Conservation (phyloP, 2,329 filamentous ascomycete genomes). For the Rhynchosporium agropyri region DNA sequence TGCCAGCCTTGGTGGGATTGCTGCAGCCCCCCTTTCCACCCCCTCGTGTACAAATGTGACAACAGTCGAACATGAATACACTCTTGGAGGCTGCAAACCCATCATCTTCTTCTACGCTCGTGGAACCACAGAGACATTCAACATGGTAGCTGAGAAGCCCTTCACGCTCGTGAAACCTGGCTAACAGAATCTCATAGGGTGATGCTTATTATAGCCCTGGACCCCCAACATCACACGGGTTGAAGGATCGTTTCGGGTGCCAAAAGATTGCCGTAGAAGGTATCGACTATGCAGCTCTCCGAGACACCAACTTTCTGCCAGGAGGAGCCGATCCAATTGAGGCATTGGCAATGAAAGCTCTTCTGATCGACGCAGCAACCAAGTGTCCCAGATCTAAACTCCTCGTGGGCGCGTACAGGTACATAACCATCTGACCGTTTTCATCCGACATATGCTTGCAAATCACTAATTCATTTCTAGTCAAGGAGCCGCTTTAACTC, state of each 20-base stretch:
- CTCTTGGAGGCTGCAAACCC: slow-evolving; percentile 42
- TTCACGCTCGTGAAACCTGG: too few relatives aligned
- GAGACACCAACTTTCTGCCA: slow-evolving; percentile 27
- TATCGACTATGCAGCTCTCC: slow-evolving; percentile 32
- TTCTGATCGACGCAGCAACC: slow-evolving; percentile 39
- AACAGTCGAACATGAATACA: slow-evolving; percentile 23
- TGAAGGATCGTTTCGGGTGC: slow-evolving; percentile 32
- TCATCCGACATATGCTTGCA: not conserved
- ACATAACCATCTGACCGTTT: not conserved
- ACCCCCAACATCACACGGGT: slow-evolving; percentile 32
- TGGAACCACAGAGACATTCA: slow-evolving; percentile 49
- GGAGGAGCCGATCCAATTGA: slow-evolving; percentile 25
- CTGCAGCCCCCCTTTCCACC: not conserved
- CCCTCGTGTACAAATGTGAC: not conserved
- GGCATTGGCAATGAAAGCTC: slow-evolving; percentile 26
- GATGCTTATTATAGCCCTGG: slow-evolving; percentile 25
- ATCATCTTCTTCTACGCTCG: slow-evolving; percentile 51
- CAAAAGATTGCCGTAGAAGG: slow-evolving; percentile 37
- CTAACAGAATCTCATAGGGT: not conserved
- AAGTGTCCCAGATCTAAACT: slow-evolving; percentile 44
- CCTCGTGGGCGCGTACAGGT: slow-evolving; percentile 43
- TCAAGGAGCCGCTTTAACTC: slow-evolving; percentile 47
- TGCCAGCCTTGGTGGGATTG: not conserved
- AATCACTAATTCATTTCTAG: slow-evolving; percentile 26
- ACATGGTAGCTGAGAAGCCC: slow-evolving; percentile 44